Percentiles rank a stretch among this genome's conserved stretches.
These are phyloP conservation scores for Exophiala calicioides DNA, from an alignment of 2,329 filamentous ascomycete genomes.

Conservation along the genomic window DNA sequence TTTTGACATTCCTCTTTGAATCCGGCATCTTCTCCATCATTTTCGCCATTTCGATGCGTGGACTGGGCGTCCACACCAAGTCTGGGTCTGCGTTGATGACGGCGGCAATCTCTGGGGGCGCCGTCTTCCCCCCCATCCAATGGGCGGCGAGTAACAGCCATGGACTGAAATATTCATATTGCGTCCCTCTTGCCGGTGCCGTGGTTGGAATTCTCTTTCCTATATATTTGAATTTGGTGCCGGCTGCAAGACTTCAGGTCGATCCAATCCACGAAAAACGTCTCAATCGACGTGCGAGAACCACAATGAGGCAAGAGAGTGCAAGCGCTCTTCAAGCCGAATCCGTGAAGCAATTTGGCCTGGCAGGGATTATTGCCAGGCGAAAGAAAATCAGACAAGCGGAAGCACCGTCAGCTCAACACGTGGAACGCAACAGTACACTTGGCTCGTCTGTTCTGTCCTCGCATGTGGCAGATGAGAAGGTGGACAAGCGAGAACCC, in stretches of 20 bases:
- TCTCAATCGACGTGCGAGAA: conserved; percentile 4
- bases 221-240: conserved; percentile 54
- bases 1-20: conserved; percentile 61
- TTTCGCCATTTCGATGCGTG: conserved; percentile 60
- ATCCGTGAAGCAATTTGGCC: conserved; percentile 11
- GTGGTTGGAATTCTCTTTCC: conserved; percentile 55
- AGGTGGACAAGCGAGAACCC: background rate
- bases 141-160: conserved; percentile 42
- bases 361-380: conserved; percentile 21
- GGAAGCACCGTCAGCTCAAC: conserved; percentile 16
- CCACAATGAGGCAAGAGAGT: conserved; percentile 1
- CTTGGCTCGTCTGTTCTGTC: conserved; percentile 10
- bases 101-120: conserved; percentile 56
- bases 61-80: conserved; percentile 60
- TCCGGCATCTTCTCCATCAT: conserved; percentile 62
- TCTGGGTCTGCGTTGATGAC: conserved; percentile 57
- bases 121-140: conserved; percentile 58
- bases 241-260: conserved; percentile 51
- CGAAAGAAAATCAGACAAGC: conserved; percentile 16
- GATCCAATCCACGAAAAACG: conserved; percentile 46
- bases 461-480: conserved; percentile 12
- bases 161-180: conserved; percentile 52
- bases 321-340: conserved; percentile 4
- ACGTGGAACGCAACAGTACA: conserved; percentile 17
- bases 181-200: conserved; percentile 56